Percentiles rank a stretch among this genome's conserved stretches.
Evolutionary conservation across 1,284 basidiomycete species (phyloP).

Genomic region (Rhodotorula mucilaginosa): DNA sequence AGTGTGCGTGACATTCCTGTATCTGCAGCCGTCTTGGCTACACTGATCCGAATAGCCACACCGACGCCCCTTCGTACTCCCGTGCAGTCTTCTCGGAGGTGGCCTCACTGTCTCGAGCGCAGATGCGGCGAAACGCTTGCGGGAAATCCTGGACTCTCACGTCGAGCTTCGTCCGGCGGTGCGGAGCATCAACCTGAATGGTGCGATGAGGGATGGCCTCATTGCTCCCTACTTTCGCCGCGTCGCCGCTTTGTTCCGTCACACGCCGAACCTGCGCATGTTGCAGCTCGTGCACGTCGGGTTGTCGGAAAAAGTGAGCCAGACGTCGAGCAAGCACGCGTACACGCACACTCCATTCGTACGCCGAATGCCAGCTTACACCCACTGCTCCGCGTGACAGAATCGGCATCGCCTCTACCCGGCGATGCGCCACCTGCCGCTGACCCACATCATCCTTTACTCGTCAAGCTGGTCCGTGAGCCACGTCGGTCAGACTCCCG

Average conservation of each 20-base stretch:
- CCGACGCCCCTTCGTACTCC: no score
- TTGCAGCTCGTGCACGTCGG: constrained; percentile 11
- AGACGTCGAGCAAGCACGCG: no score
- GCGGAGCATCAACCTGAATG: not conserved
- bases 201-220: not conserved
- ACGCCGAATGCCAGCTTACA: no score
- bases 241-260: constrained; percentile 7
- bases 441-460: constrained; percentile 8
- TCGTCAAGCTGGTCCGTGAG: not conserved
- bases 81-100: constrained; percentile 8
- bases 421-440: not conserved
- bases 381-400: not conserved
- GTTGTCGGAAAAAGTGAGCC: constrained; percentile 3
- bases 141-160: constrained; percentile 3
- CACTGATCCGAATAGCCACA: no score
- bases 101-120: not conserved
- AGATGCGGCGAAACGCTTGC: not conserved
- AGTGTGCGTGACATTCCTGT: not conserved
- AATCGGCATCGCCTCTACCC: constrained; percentile 10
- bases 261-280: not conserved
- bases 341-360: no score
- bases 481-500: not conserved
- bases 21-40: not conserved
- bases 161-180: not conserved
- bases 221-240: constrained; percentile 1